phyloP scores from a whole-genome alignment of 179 eudicot species.

The Drosera spatulata region DNA sequence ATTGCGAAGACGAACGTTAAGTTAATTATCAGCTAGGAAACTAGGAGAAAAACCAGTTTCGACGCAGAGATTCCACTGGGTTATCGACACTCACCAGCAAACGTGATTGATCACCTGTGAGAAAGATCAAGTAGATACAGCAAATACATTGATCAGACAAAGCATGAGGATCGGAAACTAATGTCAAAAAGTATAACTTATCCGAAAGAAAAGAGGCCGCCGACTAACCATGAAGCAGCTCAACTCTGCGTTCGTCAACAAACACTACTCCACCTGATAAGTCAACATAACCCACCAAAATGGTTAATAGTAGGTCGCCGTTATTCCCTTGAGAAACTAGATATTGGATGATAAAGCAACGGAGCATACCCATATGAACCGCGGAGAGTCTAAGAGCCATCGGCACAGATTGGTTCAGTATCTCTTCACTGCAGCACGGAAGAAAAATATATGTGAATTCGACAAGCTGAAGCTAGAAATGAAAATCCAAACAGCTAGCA shows the following conservation, averaged over 20 bases:
- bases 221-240: slow-evolving; percentile 55
- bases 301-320: too few species aligned
- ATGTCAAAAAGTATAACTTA: background rate
- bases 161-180: background rate
- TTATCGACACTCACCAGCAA: slow-evolving; percentile 47
- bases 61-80: background rate
- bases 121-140: slow-evolving; percentile 1
- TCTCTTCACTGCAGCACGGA: slow-evolving; percentile 55
- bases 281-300: background rate
- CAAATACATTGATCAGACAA: slow-evolving; percentile 1
- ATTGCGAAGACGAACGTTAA: background rate
- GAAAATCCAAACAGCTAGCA: too few species aligned
- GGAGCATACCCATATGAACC: slow-evolving; percentile 73
- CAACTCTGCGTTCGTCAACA: slow-evolving; percentile 84
- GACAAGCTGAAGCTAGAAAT: too few species aligned
- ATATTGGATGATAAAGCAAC: too few species aligned
- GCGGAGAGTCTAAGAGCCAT: slow-evolving; percentile 93
- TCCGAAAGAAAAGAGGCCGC: background rate
- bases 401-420: slow-evolving; percentile 80
- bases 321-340: too few species aligned
- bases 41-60: background rate
- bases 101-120: slow-evolving; percentile 81
- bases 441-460: background rate
- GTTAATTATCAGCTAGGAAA: background rate
- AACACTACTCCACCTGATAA: slow-evolving; percentile 92